phyloP scores from a whole-genome alignment of 441 rosid species.

The Erodium texanum region DNA sequence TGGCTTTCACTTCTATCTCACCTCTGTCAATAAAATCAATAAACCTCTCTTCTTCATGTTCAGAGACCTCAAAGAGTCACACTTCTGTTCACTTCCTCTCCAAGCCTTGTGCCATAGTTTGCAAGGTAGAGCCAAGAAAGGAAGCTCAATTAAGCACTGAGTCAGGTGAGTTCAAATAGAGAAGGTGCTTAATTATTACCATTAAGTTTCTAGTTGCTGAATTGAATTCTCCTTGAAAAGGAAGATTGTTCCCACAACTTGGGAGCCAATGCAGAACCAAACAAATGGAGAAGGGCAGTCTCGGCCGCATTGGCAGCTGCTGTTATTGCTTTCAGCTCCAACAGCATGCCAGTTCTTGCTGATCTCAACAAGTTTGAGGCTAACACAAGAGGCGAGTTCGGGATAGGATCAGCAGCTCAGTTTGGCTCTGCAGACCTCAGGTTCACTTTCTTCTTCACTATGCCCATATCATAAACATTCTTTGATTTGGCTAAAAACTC shows the following conservation, averaged over 20 bases:
- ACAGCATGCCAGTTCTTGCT: conserved; percentile 50
- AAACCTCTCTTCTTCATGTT: conserved; percentile 20
- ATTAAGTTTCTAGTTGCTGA: conserved; percentile 11
- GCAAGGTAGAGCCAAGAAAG: conserved; percentile 23
- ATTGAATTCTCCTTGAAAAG: conserved; percentile 26
- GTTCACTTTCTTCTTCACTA: conserved; percentile 20
- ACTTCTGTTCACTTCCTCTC: conserved; percentile 21
- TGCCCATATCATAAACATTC: neutral
- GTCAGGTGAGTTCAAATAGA: conserved; percentile 9
- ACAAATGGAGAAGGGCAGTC: conserved; percentile 44
- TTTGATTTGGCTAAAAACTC: conserved; percentile 14
- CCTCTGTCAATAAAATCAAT: conserved; percentile 40
- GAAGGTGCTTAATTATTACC: neutral
- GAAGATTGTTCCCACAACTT: neutral
- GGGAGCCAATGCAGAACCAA: conserved; percentile 22
- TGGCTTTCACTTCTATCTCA: conserved; percentile 56
- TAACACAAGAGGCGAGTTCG: conserved; percentile 73
- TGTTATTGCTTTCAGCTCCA: conserved; percentile 37
- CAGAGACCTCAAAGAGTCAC: conserved; percentile 19
- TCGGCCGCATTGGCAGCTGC: conserved; percentile 68
- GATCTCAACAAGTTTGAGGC: conserved; percentile 85
- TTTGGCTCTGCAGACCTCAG: conserved; percentile 82
- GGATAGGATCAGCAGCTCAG: conserved; percentile 85
- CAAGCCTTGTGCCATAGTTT: conserved; percentile 30
- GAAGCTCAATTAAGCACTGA: conserved; percentile 31